These are phyloP conservation scores for Miamiensis avidus DNA, from an alignment of 169 alveolate genomes.

Conservation along the genomic window DNA sequence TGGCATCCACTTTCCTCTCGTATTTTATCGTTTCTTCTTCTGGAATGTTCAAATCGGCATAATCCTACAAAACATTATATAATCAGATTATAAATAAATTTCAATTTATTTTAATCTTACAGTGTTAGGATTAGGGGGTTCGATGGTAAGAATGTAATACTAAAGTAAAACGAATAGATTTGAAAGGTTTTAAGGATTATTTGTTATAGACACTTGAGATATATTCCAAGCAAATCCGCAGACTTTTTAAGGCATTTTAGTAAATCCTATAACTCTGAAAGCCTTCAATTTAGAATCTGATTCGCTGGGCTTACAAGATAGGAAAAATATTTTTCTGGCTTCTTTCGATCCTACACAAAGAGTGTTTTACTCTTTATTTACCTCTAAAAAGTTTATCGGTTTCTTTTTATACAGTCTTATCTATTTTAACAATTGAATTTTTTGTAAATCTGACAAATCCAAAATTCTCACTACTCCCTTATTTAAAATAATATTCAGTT, in stretches of 20 bases:
- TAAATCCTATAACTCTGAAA: background rate
- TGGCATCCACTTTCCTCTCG: slow-evolving; percentile 59
- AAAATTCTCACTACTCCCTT: slow-evolving; percentile 62
- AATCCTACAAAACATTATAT: background rate
- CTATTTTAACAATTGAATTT: background rate
- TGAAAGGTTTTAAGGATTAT: background rate
- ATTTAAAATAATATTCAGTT: no score
- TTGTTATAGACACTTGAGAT: background rate
- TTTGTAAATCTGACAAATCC: slow-evolving; percentile 53
- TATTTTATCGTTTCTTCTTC: slow-evolving; percentile 11
- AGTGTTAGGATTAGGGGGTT: background rate
- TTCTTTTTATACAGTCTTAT: slow-evolving; percentile 16
- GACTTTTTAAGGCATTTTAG: background rate
- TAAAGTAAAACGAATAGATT: background rate
- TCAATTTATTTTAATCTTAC: background rate
- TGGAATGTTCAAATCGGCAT: slow-evolving; percentile 10
- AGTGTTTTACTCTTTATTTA: background rate
- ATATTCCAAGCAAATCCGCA: background rate
- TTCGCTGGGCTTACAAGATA: no score
- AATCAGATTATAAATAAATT: background rate
- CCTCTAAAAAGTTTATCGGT: background rate
- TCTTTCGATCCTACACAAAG: background rate
- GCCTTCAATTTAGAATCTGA: background rate
- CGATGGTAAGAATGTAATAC: background rate
- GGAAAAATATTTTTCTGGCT: background rate